A percentile compares a stretch with the other conserved stretches of the same genome.
Conservation (phyloP, 495 filamentous ascomycete genomes). For the Neurospora sp. region DNA sequence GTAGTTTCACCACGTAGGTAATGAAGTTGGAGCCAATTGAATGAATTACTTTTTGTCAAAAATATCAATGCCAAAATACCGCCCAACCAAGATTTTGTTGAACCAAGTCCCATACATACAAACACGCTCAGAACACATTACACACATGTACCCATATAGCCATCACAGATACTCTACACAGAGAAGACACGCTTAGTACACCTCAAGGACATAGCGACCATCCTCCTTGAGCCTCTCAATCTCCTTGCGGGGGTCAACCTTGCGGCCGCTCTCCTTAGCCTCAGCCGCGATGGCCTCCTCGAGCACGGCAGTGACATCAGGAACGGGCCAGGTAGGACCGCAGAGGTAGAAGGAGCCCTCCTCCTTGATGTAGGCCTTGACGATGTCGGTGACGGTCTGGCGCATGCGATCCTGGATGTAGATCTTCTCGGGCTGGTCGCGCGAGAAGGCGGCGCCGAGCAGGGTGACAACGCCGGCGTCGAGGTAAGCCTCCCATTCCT, state of each 20-base stretch:
- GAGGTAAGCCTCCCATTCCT: conserved; percentile 98
- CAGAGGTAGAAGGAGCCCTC: conserved; percentile 94
- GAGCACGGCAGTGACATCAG: conserved; percentile 90
- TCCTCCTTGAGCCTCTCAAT: conserved; percentile 95
- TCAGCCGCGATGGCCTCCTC: conserved; percentile 84
- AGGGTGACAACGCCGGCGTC: conserved; percentile 92
- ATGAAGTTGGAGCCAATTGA: not conserved
- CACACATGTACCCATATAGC: not conserved
- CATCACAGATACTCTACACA: not conserved
- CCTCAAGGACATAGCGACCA: conserved; percentile 88
- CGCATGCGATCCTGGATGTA: conserved; percentile 99
- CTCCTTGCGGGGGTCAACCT: conserved; percentile 82
- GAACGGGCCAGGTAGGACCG: conserved; percentile 96
- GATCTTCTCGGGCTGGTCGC: conserved; percentile 96
- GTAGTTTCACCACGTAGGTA: not conserved
- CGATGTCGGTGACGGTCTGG: conserved; percentile 72
- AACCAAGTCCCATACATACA: not conserved
- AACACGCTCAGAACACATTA: not conserved
- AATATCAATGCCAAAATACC: not conserved
- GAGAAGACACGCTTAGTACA: conserved; percentile 50
- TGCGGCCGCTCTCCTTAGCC: conserved; percentile 58
- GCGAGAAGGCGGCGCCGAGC: conserved; percentile 87
- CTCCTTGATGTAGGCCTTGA: conserved; percentile 78
- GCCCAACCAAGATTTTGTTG: not conserved
- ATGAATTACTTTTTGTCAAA: not conserved